Conservation (phyloP, 768 basidiomycete species). For the Gautieria morchelliformis region DNA sequence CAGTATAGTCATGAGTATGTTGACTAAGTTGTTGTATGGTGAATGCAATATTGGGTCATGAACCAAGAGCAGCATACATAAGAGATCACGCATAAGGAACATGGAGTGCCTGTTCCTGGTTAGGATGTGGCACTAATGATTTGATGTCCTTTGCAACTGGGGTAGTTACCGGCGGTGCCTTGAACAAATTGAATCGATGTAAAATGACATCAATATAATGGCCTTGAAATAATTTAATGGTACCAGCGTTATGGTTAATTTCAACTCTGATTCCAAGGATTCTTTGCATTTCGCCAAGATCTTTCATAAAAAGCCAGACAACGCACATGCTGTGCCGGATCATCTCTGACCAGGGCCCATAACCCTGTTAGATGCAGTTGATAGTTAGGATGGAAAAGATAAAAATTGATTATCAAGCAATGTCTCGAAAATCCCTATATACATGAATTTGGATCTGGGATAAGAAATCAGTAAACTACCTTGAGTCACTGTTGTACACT, state of each 20-base stretch:
- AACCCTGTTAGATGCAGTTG: too few species aligned
- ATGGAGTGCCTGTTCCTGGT: neutral
- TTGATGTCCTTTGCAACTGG: slow-evolving; percentile 10
- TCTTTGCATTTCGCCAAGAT: slow-evolving; percentile 23
- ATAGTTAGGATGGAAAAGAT: too few species aligned
- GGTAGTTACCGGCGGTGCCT: neutral
- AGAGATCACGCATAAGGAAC: slow-evolving; percentile 18
- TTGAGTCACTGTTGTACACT: too few species aligned
- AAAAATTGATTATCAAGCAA: too few species aligned
- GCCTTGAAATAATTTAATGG: slow-evolving; percentile 5
- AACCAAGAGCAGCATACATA: slow-evolving; percentile 22
- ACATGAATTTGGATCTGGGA: too few species aligned
- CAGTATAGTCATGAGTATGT: slow-evolving; percentile 14
- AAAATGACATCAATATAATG: slow-evolving; percentile 9
- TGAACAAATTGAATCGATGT: slow-evolving; percentile 1
- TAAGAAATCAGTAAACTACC: too few species aligned
- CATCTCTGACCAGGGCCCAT: too few species aligned
- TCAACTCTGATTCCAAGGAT: slow-evolving; percentile 29
- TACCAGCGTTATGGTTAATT: slow-evolving; percentile 10
- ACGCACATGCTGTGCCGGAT: too few species aligned
- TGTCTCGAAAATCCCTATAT: too few species aligned
- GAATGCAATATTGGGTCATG: slow-evolving; percentile 24
- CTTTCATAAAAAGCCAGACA: slow-evolving; percentile 23
- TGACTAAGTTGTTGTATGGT: slow-evolving; percentile 18
- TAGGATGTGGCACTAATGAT: neutral